Evolutionary conservation across 352 stramenopile species (phyloP).

Genomic region (Pythium insidiosum): DNA sequence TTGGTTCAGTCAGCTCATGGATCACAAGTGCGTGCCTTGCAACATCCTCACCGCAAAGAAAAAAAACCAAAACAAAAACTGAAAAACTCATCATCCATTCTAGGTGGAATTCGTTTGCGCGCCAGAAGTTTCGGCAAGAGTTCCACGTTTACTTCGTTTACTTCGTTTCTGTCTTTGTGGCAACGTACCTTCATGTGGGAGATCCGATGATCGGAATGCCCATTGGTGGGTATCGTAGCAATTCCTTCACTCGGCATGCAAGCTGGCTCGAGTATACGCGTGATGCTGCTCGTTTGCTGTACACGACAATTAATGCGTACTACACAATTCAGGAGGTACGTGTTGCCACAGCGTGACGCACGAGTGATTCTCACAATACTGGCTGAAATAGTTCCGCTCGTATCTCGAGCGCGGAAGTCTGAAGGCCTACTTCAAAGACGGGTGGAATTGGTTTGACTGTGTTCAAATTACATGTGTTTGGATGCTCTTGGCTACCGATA

Average conservation of each 20-base stretch:
- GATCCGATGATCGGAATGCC: slow-evolving; percentile 67
- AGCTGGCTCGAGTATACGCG: slow-evolving; percentile 46
- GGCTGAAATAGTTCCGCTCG: slow-evolving; percentile 18
- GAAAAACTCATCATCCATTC: background rate
- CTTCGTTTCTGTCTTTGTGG: slow-evolving; percentile 63
- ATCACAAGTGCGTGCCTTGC: slow-evolving; percentile 76
- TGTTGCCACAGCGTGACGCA: background rate
- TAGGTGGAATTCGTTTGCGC: slow-evolving; percentile 73
- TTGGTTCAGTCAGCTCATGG: slow-evolving; percentile 66
- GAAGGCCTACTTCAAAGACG: slow-evolving; percentile 51
- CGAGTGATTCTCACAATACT: too few species aligned
- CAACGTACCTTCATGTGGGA: slow-evolving; percentile 73
- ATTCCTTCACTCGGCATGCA: slow-evolving; percentile 33
- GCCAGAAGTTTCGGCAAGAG: slow-evolving; percentile 55
- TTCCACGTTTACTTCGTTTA: slow-evolving; percentile 77
- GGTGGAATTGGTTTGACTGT: slow-evolving; percentile 76
- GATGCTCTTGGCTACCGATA: slow-evolving; percentile 46
- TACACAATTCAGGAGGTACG: slow-evolving; percentile 64
- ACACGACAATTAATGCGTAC: slow-evolving; percentile 54
- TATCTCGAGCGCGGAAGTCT: slow-evolving; percentile 47
- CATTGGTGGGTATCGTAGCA: slow-evolving; percentile 55
- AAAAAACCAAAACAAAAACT: too few species aligned
- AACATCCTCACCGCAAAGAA: too few species aligned
- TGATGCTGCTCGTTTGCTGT: slow-evolving; percentile 39
- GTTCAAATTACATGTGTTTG: slow-evolving; percentile 67